These are phyloP conservation scores for Grosmannia serpens DNA, from an alignment of 2,329 filamentous ascomycete species.

Conservation along the genomic window DNA sequence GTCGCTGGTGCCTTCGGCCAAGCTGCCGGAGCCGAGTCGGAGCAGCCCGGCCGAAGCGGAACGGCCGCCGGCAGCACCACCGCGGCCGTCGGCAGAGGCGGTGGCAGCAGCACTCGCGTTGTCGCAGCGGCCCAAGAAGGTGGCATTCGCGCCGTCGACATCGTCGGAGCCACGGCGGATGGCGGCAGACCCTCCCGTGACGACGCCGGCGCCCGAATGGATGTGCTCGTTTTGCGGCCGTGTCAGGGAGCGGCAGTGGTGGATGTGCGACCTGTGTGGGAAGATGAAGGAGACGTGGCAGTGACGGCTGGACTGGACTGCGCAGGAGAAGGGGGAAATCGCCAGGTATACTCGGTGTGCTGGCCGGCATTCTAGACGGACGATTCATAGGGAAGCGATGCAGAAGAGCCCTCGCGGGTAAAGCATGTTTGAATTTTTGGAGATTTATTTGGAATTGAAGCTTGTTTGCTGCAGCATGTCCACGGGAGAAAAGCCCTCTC, in stretches of 20 bases:
- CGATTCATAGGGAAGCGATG: neutral
- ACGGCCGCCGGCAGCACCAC: neutral
- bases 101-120: neutral
- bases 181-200: neutral
- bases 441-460: neutral
- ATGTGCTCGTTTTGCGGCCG: slow-evolving; percentile 40
- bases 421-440: neutral
- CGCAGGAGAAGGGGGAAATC: too few relatives aligned
- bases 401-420: neutral
- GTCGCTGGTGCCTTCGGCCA: neutral
- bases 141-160: slow-evolving; percentile 8
- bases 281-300: slow-evolving; percentile 34
- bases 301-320: neutral
- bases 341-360: too few relatives aligned
- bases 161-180: slow-evolving; percentile 2
- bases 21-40: neutral
- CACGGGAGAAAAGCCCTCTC: too few relatives aligned
- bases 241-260: slow-evolving; percentile 42
- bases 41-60: neutral
- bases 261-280: slow-evolving; percentile 44
- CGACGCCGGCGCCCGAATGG: slow-evolving; percentile 27
- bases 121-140: slow-evolving; percentile 4
- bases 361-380: neutral
- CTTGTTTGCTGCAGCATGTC: neutral
- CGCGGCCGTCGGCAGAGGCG: neutral